Evolutionary conservation across 1,284 basidiomycete species (phyloP).

Genomic region (Rhodofomes roseus): DNA sequence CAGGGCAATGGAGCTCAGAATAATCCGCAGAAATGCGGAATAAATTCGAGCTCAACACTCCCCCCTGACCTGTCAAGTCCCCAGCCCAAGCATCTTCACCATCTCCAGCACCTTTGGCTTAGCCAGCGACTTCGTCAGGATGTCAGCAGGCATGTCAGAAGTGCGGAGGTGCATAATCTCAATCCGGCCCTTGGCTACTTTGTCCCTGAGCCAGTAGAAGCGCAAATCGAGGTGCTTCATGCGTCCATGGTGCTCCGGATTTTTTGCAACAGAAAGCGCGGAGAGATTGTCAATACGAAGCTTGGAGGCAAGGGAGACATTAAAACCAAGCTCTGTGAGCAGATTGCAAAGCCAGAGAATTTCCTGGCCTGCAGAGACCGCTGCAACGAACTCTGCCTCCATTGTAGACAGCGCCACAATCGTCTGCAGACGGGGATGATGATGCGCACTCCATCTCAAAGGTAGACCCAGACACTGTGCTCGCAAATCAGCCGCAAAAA

Average conservation of each 20-base stretch:
- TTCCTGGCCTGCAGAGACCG: slow-evolving; percentile 8
- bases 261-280: slow-evolving; percentile 11
- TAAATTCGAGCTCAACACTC: background rate
- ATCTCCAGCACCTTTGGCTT: slow-evolving; percentile 3
- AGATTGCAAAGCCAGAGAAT: slow-evolving; percentile 10
- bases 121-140: slow-evolving; percentile 4
- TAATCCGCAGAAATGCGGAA: background rate
- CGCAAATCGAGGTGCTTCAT: slow-evolving; percentile 14
- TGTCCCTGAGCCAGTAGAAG: slow-evolving; percentile 13
- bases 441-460: slow-evolving; percentile 3
- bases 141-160: background rate
- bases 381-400: background rate
- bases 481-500: slow-evolving; percentile 8
- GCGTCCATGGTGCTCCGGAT: slow-evolving; percentile 9
- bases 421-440: slow-evolving; percentile 16
- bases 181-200: slow-evolving; percentile 8
- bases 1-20: background rate
- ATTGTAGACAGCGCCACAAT: slow-evolving; percentile 10
- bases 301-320: background rate
- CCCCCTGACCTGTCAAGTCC: slow-evolving; percentile 1
- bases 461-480: slow-evolving; percentile 11
- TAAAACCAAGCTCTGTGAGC: slow-evolving; percentile 4
- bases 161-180: background rate
- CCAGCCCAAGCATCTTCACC: slow-evolving; percentile 3
- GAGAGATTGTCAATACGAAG: slow-evolving; percentile 12